Base-by-base conservation (phyloP, 495 filamentous ascomycete genomes). In the Xylaria telfairii region DNA sequence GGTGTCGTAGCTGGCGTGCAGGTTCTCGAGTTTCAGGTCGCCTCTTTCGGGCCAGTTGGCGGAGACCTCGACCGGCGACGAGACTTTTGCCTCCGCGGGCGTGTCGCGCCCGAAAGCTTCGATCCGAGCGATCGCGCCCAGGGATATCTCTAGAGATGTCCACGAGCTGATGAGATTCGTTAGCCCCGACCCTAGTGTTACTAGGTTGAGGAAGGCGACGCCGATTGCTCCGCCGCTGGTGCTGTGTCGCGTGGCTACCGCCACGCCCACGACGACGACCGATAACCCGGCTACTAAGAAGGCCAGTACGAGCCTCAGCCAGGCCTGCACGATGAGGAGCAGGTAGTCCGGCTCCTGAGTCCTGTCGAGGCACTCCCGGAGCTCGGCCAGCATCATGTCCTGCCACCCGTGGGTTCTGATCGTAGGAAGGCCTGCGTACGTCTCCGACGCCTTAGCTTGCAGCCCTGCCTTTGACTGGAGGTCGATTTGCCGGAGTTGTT, bases 71-170 rank as follows among this genome's bases (percentile, higher is more conserved):
- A 68, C 32, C 10, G 65, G 69, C 56, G 76, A 73, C 8, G 72
- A 60, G 41, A 77, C 24, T 21, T 70, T 57, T 64, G 76, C 66
- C 61, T 83, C 80, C 17, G 69, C 71, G 8, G 78, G 79, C 0
- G 81, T 84, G 21, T 75, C 72, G n/a, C 66, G 67, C 4, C 78
- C 75, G 64, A 87, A 86, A 0, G 71, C 71, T 64, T 77, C 75
- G 0, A 89, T 70, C 7, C 86, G 75, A 2, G 84, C 74, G 5
- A 89, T 75, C 0, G 86, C 86, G 0, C 87, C 88, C 12, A 89
- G 78, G 0, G 82, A 87, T 2, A 83, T 84, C 60, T 90, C 87
- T 7, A 89, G 71, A 28, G 75, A 67, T 0, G 86, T 86, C 81
- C 82, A 89, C 1, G 63, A 73, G 19, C 69, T 71, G 12, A 86